These are phyloP conservation scores for Sesbania bispinosa DNA, from an alignment of 306 rosid genomes.

Conservation along the genomic window DNA sequence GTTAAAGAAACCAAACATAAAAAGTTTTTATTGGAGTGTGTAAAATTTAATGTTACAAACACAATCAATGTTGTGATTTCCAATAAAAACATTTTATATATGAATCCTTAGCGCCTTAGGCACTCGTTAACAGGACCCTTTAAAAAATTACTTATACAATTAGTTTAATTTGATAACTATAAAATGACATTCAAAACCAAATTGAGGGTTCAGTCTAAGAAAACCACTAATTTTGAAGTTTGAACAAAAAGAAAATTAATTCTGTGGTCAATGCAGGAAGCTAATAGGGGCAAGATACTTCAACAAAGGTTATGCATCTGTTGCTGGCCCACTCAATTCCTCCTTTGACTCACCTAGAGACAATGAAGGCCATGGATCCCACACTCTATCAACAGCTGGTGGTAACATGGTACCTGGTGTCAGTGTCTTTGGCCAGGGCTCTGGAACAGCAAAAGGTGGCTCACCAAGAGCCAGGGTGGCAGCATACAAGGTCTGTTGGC, in stretches of 20 bases:
- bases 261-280: slow-evolving; percentile 49
- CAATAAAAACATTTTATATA: too few relatives aligned
- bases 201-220: too few relatives aligned
- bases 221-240: neutral
- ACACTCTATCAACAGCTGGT: slow-evolving; percentile 86
- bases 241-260: neutral
- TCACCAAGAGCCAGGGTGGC: slow-evolving; percentile 81
- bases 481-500: slow-evolving; percentile 92
- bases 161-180: too few relatives aligned
- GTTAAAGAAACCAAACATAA: too few relatives aligned
- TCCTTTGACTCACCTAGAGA: slow-evolving; percentile 70
- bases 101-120: too few relatives aligned
- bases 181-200: too few relatives aligned
- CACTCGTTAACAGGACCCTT: too few relatives aligned
- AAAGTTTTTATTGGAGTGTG: too few relatives aligned
- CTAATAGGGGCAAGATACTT: slow-evolving; percentile 88
- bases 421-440: slow-evolving; percentile 64
- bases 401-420: slow-evolving; percentile 67
- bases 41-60: too few relatives aligned
- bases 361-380: slow-evolving; percentile 84
- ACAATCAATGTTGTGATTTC: too few relatives aligned
- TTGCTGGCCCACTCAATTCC: slow-evolving; percentile 50
- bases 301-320: slow-evolving; percentile 64
- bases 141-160: too few relatives aligned
- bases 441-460: slow-evolving; percentile 88